Evolutionary conservation across 2,329 filamentous ascomycete genomes (phyloP).

Genomic region (Purpureocillium lavendulum): DNA sequence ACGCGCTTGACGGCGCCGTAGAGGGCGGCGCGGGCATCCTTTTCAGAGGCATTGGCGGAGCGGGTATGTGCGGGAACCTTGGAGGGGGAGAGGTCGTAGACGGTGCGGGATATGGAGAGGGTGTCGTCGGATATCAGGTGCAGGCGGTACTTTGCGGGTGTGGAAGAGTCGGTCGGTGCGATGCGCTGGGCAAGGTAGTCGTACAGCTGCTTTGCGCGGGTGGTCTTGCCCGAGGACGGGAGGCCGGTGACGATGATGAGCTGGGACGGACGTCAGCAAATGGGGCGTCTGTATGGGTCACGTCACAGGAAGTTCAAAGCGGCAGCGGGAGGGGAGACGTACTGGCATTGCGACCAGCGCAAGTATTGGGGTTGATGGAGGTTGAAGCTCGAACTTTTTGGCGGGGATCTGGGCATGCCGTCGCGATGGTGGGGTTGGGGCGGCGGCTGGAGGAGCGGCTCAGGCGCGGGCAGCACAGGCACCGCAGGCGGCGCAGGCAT

Average conservation of each 20-base stretch:
- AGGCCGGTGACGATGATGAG: conserved; percentile 60
- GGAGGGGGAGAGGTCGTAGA: conserved; percentile 56
- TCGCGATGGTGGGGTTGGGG: no score
- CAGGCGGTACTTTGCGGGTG: conserved; percentile 48
- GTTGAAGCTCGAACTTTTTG: no score
- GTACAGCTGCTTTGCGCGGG: conserved; percentile 57
- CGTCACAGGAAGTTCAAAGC: no score
- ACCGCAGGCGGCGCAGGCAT: no score
- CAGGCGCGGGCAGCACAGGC: no score
- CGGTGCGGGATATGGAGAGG: conserved; percentile 59
- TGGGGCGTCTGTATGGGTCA: no score
- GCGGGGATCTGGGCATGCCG: no score
- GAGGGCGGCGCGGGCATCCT: conserved; percentile 69
- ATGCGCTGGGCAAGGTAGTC: conserved; percentile 54
- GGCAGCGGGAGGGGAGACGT: neutral
- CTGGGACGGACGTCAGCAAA: conserved; percentile 24
- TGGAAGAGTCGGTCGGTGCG: conserved; percentile 12
- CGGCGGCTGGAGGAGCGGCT: no score
- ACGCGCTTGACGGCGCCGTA: conserved; percentile 73
- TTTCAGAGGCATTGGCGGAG: conserved; percentile 67
- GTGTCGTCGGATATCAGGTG: conserved; percentile 68
- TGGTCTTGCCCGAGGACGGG: conserved; percentile 61
- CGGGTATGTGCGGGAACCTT: conserved; percentile 50
- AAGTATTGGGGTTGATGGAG: neutral
- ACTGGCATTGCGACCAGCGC: conserved; percentile 6